Percentiles rank a stretch among this genome's conserved stretches.
These are phyloP conservation scores for Penicillium sp. DNA, from an alignment of 2,329 filamentous ascomycete species.

Conservation along the genomic window DNA sequence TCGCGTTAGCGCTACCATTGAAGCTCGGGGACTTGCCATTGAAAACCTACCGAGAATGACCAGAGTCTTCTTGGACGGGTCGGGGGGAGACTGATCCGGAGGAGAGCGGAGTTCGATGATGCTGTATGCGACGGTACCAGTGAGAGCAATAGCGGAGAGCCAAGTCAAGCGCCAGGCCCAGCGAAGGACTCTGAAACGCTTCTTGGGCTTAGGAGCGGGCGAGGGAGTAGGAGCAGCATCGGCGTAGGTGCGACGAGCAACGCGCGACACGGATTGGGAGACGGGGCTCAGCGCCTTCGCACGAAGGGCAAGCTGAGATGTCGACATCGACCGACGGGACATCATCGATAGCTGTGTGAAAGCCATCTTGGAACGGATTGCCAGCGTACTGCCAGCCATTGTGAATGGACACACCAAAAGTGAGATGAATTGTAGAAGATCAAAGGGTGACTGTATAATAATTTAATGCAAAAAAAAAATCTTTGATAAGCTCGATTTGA, in stretches of 20 bases:
- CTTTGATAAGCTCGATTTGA: conserved; percentile 22
- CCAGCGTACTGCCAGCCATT: conserved; percentile 40
- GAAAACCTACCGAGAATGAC: conserved; percentile 78
- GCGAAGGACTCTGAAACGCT: conserved; percentile 69
- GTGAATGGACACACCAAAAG: conserved; percentile 26
- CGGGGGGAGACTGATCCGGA: conserved; percentile 72
- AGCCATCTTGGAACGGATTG: conserved; percentile 35
- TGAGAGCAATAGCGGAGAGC: conserved; percentile 68
- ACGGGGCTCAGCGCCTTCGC: conserved; percentile 29
- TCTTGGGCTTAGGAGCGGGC: conserved; percentile 48
- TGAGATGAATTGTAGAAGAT: conserved; percentile 14
- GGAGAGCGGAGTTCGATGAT: conserved; percentile 85
- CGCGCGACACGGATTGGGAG: conserved; percentile 33
- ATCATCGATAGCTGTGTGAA: conserved; percentile 38
- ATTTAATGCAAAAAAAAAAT: conserved; percentile 17
- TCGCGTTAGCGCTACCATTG: conserved; percentile 23
- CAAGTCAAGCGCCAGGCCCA: conserved; percentile 85
- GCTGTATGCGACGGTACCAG: conserved; percentile 74
- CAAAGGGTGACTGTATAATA: conserved; percentile 6
- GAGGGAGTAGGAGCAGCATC: conserved; percentile 46
- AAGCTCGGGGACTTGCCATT: conserved; percentile 4
- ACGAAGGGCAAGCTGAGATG: conserved; percentile 28
- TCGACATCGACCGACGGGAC: conserved; percentile 40
- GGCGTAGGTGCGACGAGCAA: conserved; percentile 53
- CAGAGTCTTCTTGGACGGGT: conserved; percentile 93